Evolutionary conservation across 1,284 basidiomycete genomes (phyloP), one percentile per base, ranked within the genome.

Genomic region (Microbotryum saponariae): DNA sequence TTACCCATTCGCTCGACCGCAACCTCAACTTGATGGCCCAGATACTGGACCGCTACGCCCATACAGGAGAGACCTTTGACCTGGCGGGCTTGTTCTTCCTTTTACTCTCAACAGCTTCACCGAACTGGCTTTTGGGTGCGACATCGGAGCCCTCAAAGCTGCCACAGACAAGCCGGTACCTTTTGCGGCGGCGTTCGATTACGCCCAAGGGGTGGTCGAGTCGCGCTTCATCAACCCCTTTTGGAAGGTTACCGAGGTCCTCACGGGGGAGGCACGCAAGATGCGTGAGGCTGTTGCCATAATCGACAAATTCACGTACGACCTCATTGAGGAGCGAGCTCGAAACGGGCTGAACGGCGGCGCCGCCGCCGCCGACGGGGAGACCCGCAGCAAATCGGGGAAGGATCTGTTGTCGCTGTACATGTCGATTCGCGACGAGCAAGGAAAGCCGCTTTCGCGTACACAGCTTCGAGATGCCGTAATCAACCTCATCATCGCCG

Each of bases 101-200:
- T 47, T 62, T 46, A 57, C 64, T 3, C 65, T 65, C 31, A 50
- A 63, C 52, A 52, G 54, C 16, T 61, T 65, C 53, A 18, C 33
- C 23, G 45, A 48, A 45, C 50, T 63, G 45, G 42, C 52, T 0
- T 64, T 58, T 52, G 59, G 58, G 20, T 18, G 20, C 8, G n/a
- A 56, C 63, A 18, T 50, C 49, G 23, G 51, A 59, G 37, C 70
- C 62, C 57, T 65, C 33, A n/a, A 27, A 4, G 63, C 46, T 3
- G 65, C 56, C 6, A 54, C 69, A 49, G 60, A 66, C 12, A 52
- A 54, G n/a, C 56, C 64, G 2, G 69, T 73, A 16, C 62, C 67
- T 14, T 75, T 75, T n/a, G 72, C 72, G 0, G 57, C 58, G 18
- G 72, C 72, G 27, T 73, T 75, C 52, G 73, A 75, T 65, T 68